These are phyloP conservation scores for Cryptomeria japonica DNA, from an alignment of 75 land plant genomes.

Conservation along the genomic window DNA sequence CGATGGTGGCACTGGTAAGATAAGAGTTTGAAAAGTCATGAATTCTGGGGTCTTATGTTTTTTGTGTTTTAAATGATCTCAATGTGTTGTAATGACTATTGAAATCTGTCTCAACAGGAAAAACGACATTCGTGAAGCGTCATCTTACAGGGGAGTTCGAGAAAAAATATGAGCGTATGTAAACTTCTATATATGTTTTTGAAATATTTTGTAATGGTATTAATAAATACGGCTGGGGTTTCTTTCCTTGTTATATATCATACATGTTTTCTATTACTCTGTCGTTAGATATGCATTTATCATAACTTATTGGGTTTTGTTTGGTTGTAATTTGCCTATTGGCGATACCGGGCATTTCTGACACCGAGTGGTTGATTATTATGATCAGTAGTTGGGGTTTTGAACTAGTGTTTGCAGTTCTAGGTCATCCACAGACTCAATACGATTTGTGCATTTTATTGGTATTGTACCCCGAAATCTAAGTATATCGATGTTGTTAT, in stretches of 20 bases:
- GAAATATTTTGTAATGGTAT: too few relatives aligned
- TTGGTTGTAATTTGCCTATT: not conserved
- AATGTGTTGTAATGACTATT: not conserved
- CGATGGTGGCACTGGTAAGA: conserved; percentile 68
- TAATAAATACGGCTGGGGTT: too few relatives aligned
- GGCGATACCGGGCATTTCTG: too few relatives aligned
- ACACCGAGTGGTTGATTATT: too few relatives aligned
- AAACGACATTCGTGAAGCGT: conserved; percentile 76
- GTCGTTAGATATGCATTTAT: not conserved
- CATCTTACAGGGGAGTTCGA: conserved; percentile 83
- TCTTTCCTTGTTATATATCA: not conserved
- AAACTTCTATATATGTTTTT: too few relatives aligned
- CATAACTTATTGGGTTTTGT: not conserved
- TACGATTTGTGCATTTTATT: too few relatives aligned
- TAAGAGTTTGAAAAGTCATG: not conserved
- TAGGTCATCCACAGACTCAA: not conserved
- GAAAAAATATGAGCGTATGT: conserved; percentile 82
- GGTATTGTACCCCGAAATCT: not conserved
- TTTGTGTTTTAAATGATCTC: not conserved
- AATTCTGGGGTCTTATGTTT: not conserved
- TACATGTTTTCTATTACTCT: not conserved
- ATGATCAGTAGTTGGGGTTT: too few relatives aligned
- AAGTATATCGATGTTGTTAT: not conserved
- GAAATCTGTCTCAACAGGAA: conserved; percentile 32
- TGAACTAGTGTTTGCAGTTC: not conserved